Base-by-base conservation (phyloP, 2,329 filamentous ascomycete genomes). In the Didymellaceae sp. region DNA sequence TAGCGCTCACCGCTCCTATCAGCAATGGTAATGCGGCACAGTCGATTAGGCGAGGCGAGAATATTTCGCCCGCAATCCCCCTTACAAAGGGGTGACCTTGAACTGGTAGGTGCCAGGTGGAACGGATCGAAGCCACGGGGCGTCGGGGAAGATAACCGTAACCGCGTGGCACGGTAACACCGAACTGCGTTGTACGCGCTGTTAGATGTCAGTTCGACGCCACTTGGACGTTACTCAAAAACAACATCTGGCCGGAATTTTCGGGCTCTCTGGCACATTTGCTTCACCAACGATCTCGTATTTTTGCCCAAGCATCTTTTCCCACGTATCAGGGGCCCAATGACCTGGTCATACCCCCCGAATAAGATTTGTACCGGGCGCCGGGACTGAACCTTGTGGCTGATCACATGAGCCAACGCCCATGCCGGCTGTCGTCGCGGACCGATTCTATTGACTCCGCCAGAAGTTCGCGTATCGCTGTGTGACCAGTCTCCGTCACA, bases 161-260 rank as follows among this genome's bases (percentile, higher is more conserved):
- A 35, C 26, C 48, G 26, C 20, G 38, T 52, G 37, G 38, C 38
- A 41, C 41, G 25, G 24, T 51, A 25, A 26, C 48, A 42, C 13
- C 35, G 37, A n/a, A 32, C 30, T n/a, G 21, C 38, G 42, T 38
- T 38, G 43, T 43, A 34, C 38, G 37, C 42, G 42, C 43, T 52
- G 37, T 38, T 28, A 34, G 16, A 18, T 38, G 38, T 46, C 48
- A 43, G 22, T 20, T 22, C 17, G 16, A 25, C 37, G 48, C 42
- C 42, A 42, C 35, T 11, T 10, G n/a, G 26, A 22, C 8, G 18
- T 42, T 34, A 31, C 14, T 14, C 9, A 24, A 25, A 17, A 20
- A n/a, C 24, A 6, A 18, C 28, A 9, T 30, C 10, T 33, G 16
- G 17, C 17, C 14, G 16, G 4, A 6, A 6, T 30, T 22, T 6